Base-by-base conservation (phyloP, 2,329 filamentous ascomycete genomes). In the Scedosporium aurantiacum region DNA sequence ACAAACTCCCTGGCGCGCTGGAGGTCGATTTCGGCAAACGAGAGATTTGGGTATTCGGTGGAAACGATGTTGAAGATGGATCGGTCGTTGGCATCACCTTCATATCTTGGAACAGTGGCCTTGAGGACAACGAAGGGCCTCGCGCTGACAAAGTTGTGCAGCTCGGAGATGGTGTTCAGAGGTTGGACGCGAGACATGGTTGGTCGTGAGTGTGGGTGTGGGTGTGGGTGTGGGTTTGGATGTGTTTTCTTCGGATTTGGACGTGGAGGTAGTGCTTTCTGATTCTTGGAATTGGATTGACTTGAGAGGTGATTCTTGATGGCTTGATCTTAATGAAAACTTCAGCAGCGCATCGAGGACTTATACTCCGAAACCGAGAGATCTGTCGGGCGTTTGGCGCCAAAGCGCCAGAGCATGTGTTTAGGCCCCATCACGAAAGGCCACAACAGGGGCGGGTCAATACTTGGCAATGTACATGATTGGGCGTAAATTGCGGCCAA, bases 181-280 rank as follows among this genome's bases (percentile, higher is more conserved):
- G 50, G 50, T 21, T 54, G 50, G 23, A 54, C 50, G 50, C 50
- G 50, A 54, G 50, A 54, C 50, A 54, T 54, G 50, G n/a, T 54
- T 23, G 23, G 5, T 18, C 10, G 23, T 23, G 50, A 6, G 23
- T 52, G 43, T 23, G 50, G 50, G 32, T 12, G 32, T 3, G 10
- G 32, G 2, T 37, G 32, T 37, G 32, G 25, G 3, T 27, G 25
- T 27, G 25, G 32, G 14, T 37, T 8, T 12, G 32, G 32, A 12
- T 6, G 50, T 21, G 27, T 54, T 8, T 23, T 25, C 18, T 27
- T 47, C 18, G 5, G 8, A 16, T 54, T 28, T 18, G 43, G 43
- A 47, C 8, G 50, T 2, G 2, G 50, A 54, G 27, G 50, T 10
- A 12, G 23, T 16, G 5, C 50, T 54, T 23, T 27, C 3, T 21